These are phyloP conservation scores for Penicillium tannophilum DNA, from an alignment of 495 filamentous ascomycete species.

Conservation along the genomic window DNA sequence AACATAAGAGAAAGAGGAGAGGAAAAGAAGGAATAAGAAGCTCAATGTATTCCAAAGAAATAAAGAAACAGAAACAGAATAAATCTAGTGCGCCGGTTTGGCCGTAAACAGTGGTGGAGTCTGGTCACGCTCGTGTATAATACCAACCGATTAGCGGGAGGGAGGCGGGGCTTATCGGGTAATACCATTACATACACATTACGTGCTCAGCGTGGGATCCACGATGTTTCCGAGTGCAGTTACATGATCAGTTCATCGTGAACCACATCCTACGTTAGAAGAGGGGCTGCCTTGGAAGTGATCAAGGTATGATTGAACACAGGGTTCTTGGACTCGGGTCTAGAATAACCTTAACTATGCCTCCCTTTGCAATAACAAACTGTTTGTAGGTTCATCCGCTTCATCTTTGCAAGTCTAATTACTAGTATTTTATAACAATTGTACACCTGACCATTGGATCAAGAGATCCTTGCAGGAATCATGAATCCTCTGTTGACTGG, in stretches of 20 bases:
- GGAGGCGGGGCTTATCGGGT: constrained; percentile 3
- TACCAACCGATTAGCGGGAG: constrained; percentile 9
- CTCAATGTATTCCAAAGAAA: constrained; percentile 6
- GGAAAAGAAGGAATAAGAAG: constrained; percentile 1
- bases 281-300: background rate
- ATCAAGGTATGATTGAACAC: constrained; percentile 1
- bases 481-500: background rate
- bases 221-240: constrained; percentile 34
- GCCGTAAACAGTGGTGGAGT: constrained; percentile 35
- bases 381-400: background rate
- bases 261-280: constrained; percentile 17
- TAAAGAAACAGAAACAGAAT: constrained; percentile 11
- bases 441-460: background rate
- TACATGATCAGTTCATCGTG: background rate
- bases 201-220: constrained; percentile 30
- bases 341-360: too few relatives aligned
- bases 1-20: constrained; percentile 1
- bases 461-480: background rate
- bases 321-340: too few relatives aligned
- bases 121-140: constrained; percentile 21
- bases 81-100: constrained; percentile 18
- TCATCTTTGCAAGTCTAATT: background rate
- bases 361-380: too few relatives aligned
- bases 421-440: background rate
- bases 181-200: constrained; percentile 26